Conservation (phyloP, 257 asterid species). For the Solanum okadae region DNA sequence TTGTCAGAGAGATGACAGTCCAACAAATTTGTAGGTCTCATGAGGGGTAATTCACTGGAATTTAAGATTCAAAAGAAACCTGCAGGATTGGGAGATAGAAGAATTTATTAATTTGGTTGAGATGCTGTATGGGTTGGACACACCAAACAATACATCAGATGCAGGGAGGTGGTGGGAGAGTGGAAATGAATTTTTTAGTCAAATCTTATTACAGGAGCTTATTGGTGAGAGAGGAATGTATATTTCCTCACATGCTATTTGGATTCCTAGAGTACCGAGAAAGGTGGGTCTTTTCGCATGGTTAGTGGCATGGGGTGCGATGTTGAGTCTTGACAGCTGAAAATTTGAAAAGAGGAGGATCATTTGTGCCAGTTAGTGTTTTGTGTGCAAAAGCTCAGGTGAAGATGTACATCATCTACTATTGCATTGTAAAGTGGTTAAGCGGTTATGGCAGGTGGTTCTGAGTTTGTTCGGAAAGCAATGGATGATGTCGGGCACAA, state of each 20-base stretch:
- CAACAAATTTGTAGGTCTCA: neutral
- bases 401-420: neutral
- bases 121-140: neutral
- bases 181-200: neutral
- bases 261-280: neutral
- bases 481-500: neutral
- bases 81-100: neutral
- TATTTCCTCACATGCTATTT: neutral
- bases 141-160: neutral
- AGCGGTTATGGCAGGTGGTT: neutral
- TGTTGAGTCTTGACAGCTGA: neutral
- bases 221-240: neutral
- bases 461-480: neutral
- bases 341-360: neutral
- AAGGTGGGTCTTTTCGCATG: neutral
- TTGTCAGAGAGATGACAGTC: neutral
- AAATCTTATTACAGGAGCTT: neutral
- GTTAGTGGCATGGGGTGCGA: neutral
- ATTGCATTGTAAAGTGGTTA: neutral
- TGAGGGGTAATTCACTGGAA: neutral
- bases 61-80: neutral
- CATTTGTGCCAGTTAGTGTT: neutral
- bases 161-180: neutral
- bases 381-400: neutral
- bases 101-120: neutral